Conservation (phyloP, 2,329 filamentous ascomycete species). For the Zelopaecilomyces penicillatus region DNA sequence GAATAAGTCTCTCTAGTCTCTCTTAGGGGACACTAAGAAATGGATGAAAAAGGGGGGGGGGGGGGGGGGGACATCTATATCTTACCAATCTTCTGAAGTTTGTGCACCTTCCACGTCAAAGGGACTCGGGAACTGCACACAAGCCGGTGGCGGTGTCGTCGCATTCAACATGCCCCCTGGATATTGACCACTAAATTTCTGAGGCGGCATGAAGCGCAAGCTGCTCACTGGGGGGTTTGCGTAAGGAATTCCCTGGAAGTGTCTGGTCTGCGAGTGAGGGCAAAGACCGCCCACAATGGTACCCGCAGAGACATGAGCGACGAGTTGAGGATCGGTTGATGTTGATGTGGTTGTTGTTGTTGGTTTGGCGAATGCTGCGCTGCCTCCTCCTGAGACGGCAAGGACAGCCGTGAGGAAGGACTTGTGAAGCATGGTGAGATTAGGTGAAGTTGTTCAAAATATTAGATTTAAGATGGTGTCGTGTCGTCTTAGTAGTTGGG, state of each 20-base stretch:
- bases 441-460: too few relatives aligned
- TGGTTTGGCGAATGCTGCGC: too few relatives aligned
- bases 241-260: slow-evolving; percentile 14
- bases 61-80: background rate
- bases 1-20: background rate
- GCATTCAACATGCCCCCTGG: slow-evolving; percentile 6
- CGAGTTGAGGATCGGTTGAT: too few relatives aligned
- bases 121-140: slow-evolving; percentile 9
- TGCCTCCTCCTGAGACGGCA: too few relatives aligned
- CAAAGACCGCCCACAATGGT: background rate
- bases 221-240: slow-evolving; percentile 11
- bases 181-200: slow-evolving; percentile 4
- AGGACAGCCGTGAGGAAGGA: too few relatives aligned
- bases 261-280: background rate
- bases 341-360: too few relatives aligned
- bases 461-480: too few relatives aligned
- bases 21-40: background rate
- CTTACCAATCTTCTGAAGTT: slow-evolving; percentile 12
- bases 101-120: slow-evolving; percentile 2
- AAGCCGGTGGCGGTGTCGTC: slow-evolving; percentile 7
- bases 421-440: too few relatives aligned
- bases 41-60: too few relatives aligned
- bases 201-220: slow-evolving; percentile 11
- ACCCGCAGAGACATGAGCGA: background rate
- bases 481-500: too few relatives aligned